A percentile compares a stretch with the other conserved stretches of the same genome.
Conservation (phyloP, 108 stramenopile species). For the Fistulifera pelliculosa region DNA sequence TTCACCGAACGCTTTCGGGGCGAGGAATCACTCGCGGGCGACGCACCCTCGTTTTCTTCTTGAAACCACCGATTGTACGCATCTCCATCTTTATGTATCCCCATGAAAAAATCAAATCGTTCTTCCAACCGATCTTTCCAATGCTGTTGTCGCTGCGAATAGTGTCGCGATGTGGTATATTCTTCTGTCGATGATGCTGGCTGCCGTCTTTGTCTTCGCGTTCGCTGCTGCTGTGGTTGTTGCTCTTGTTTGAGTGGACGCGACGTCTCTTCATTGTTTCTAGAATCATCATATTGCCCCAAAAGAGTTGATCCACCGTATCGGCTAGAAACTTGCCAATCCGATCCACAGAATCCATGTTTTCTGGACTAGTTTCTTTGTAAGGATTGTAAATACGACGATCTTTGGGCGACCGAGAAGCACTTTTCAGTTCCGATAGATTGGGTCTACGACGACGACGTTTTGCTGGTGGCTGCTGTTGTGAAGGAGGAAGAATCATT, state of each 20-base stretch:
- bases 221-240: too few species aligned
- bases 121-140: slow-evolving; percentile 10
- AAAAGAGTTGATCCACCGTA: neutral
- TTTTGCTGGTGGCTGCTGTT: too few species aligned
- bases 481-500: too few species aligned
- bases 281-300: neutral
- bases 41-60: neutral
- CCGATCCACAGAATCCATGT: neutral
- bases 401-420: neutral
- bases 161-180: too few species aligned
- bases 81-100: slow-evolving; percentile 10
- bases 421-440: too few species aligned
- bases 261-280: neutral
- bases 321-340: neutral
- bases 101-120: slow-evolving; percentile 9
- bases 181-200: too few species aligned
- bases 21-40: neutral
- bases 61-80: slow-evolving; percentile 10
- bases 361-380: neutral
- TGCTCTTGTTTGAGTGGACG: too few species aligned
- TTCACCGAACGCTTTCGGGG: neutral
- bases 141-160: too few species aligned
- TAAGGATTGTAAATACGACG: neutral
- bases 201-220: neutral
- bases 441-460: too few species aligned